Conservation (phyloP, 306 rosid genomes). For the Ochetophila trinervis region DNA sequence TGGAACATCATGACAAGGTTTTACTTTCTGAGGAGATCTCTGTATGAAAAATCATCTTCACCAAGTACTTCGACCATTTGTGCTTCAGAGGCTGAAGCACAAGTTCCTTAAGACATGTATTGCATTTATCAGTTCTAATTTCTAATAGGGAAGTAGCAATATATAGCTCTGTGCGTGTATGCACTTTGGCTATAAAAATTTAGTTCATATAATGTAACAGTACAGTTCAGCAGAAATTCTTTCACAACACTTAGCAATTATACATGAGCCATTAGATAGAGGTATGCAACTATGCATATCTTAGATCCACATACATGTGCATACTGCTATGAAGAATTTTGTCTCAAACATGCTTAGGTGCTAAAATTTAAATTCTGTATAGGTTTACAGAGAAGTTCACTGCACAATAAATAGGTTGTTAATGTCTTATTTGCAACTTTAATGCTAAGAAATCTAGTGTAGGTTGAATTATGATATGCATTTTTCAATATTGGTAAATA, state of each 20-base stretch:
- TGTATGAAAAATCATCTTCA: slow-evolving; percentile 95
- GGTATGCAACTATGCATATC: too few species aligned
- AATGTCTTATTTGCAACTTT: too few species aligned
- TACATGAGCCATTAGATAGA: too few species aligned
- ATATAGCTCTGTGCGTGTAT: not conserved
- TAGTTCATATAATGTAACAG: not conserved
- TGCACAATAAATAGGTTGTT: too few species aligned
- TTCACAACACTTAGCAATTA: too few species aligned
- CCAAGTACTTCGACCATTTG: slow-evolving; percentile 95
- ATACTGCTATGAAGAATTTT: not conserved
- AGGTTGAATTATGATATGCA: too few species aligned
- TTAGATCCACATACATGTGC: not conserved
- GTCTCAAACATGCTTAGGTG: too few species aligned
- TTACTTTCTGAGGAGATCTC: slow-evolving; percentile 94
- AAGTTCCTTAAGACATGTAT: slow-evolving; percentile 52
- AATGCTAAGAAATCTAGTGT: too few species aligned
- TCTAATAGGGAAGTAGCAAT: too few species aligned
- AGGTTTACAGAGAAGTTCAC: too few species aligned
- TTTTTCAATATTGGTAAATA: too few species aligned
- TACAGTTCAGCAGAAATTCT: not conserved
- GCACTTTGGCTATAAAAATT: not conserved
- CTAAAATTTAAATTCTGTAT: too few species aligned
- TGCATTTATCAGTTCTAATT: slow-evolving; percentile 17
- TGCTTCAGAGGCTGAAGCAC: slow-evolving; percentile 95
- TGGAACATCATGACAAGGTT: slow-evolving; percentile 53